Conservation (phyloP, 306 rosid genomes). For the Cucurbita argyrosperma region DNA sequence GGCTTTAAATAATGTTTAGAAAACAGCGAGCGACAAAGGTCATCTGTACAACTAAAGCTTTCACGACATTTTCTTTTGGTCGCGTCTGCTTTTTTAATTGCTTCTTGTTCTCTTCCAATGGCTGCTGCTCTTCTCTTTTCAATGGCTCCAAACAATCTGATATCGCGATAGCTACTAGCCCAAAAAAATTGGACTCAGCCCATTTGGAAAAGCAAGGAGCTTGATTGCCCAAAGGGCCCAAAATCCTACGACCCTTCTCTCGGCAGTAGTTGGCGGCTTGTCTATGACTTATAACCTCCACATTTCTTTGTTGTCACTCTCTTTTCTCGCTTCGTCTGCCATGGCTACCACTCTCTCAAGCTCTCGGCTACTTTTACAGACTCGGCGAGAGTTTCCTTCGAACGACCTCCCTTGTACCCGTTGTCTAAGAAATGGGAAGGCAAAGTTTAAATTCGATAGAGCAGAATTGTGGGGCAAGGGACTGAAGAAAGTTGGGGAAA, state of each 20-base stretch:
- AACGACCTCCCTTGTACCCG: neutral
- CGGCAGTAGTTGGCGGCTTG: neutral
- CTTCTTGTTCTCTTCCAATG: neutral
- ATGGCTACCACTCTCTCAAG: slow-evolving; percentile 30
- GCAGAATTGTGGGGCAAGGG: neutral
- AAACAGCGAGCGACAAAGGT: neutral
- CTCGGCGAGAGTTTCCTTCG: slow-evolving; percentile 5
- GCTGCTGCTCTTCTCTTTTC: neutral
- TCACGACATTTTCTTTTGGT: neutral
- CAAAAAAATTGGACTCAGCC: neutral
- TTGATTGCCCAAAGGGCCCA: neutral
- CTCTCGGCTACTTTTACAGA: slow-evolving; percentile 10
- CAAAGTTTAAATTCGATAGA: neutral
- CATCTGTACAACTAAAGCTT: neutral
- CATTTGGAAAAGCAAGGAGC: neutral
- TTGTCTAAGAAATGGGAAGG: slow-evolving; percentile 1
- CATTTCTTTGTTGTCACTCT: neutral
- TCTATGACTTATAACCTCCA: neutral
- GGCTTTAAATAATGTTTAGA: neutral
- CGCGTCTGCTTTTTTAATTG: neutral
- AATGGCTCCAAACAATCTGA: neutral
- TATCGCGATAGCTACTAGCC: neutral
- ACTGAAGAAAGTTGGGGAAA: slow-evolving; percentile 4
- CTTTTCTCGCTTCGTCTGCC: slow-evolving; percentile 1
- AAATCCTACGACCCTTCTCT: neutral